Evolutionary conservation across 306 rosid genomes (phyloP).

Genomic region (Castanopsis chinensis): DNA sequence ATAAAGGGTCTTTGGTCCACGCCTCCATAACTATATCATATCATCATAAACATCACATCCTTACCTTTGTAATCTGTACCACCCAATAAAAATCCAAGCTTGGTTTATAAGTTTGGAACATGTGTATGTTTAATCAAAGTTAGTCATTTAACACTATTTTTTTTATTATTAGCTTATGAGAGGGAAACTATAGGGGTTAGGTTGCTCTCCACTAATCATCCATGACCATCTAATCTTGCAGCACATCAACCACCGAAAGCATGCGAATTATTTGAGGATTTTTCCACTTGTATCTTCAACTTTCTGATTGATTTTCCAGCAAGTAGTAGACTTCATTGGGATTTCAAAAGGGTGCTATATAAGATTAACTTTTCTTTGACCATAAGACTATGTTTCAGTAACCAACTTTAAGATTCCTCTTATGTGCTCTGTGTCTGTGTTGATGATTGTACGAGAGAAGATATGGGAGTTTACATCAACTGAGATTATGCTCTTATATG

Average conservation of each 20-base stretch:
- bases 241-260: constrained; percentile 8
- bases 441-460: no score
- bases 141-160: neutral
- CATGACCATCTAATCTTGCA: neutral
- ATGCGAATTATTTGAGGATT: neutral
- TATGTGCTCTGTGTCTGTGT: no score
- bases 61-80: neutral
- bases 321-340: no score
- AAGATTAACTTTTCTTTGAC: neutral
- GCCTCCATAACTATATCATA: neutral
- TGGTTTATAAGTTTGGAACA: neutral
- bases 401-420: no score
- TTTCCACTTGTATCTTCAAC: neutral
- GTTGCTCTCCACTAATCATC: neutral
- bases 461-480: no score
- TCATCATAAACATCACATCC: neutral
- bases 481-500: no score
- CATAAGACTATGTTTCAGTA: neutral
- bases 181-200: neutral
- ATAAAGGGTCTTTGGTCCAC: neutral
- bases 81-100: neutral
- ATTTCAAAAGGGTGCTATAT: no score
- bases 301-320: neutral
- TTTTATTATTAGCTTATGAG: no score
- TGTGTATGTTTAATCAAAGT: neutral